Conservation (phyloP, 2,329 filamentous ascomycete species). For the Colletotrichum camelliae region DNA sequence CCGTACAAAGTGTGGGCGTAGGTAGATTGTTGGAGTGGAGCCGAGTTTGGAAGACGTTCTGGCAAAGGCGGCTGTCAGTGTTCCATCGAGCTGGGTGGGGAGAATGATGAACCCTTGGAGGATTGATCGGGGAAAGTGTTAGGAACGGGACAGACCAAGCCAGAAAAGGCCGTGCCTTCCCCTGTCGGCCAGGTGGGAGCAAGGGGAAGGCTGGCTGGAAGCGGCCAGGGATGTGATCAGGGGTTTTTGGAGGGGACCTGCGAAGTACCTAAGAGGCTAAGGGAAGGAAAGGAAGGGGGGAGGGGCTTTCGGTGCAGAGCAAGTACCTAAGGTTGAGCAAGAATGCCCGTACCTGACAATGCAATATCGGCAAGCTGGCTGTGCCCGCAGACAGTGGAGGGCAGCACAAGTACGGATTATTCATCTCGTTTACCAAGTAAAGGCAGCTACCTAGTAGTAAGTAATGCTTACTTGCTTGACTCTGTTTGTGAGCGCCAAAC, state of each 20-base stretch:
- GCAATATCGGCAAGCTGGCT: neutral
- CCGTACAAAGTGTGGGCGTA: neutral
- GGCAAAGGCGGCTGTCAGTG: constrained; percentile 17
- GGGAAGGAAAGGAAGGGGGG: neutral
- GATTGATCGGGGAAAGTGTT: constrained; percentile 11
- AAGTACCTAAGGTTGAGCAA: neutral
- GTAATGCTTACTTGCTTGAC: neutral
- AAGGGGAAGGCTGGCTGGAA: constrained; percentile 18
- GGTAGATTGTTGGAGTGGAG: neutral
- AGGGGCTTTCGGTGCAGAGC: neutral
- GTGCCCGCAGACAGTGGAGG: neutral
- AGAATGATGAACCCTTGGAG: constrained; percentile 16
- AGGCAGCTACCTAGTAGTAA: neutral
- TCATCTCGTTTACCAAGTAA: neutral
- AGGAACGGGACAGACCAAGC: constrained; percentile 11
- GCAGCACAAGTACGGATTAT: neutral
- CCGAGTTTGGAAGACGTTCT: neutral
- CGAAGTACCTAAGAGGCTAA: neutral
- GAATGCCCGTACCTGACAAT: neutral
- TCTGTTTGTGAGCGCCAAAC: neutral
- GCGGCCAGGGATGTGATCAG: neutral
- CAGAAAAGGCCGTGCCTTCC: constrained; percentile 3
- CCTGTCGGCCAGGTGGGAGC: constrained; percentile 15
- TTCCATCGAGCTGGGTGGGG: constrained; percentile 1
- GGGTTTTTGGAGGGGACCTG: neutral